Conservation (phyloP, 352 stramenopile species). For the Globisporangium echinulatum region DNA sequence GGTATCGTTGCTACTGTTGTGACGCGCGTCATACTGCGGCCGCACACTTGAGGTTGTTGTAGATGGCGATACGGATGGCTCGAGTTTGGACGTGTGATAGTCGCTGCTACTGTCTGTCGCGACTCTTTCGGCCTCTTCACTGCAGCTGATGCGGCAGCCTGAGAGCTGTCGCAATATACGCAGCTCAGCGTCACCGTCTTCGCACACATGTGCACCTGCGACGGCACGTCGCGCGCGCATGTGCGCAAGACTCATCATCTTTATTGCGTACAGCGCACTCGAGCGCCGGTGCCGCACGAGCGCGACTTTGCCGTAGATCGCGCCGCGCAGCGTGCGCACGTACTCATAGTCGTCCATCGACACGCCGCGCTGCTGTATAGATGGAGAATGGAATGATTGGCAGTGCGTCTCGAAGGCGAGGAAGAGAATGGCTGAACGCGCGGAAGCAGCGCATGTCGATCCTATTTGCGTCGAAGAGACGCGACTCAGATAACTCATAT, state of each 20-base stretch:
- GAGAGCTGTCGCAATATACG: conserved; percentile 34
- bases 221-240: conserved; percentile 37
- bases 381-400: no score
- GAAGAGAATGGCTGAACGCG: no score
- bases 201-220: conserved; percentile 27
- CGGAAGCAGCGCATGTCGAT: no score
- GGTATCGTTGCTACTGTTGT: neutral
- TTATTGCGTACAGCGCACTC: conserved; percentile 36
- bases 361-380: no score
- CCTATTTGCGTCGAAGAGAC: no score
- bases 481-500: no score
- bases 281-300: conserved; percentile 23
- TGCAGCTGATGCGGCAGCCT: conserved; percentile 18
- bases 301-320: conserved; percentile 13
- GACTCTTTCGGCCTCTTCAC: neutral
- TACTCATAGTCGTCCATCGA: conserved; percentile 14
- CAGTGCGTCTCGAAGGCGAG: no score
- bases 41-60: no score
- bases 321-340: conserved; percentile 32
- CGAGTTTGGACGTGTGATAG: conserved; percentile 5
- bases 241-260: conserved; percentile 60
- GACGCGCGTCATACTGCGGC: no score
- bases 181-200: conserved; percentile 40
- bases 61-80: neutral
- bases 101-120: conserved; percentile 16